These are phyloP conservation scores for Begonia peltatifolia DNA, from an alignment of 306 rosid species.

Conservation along the genomic window DNA sequence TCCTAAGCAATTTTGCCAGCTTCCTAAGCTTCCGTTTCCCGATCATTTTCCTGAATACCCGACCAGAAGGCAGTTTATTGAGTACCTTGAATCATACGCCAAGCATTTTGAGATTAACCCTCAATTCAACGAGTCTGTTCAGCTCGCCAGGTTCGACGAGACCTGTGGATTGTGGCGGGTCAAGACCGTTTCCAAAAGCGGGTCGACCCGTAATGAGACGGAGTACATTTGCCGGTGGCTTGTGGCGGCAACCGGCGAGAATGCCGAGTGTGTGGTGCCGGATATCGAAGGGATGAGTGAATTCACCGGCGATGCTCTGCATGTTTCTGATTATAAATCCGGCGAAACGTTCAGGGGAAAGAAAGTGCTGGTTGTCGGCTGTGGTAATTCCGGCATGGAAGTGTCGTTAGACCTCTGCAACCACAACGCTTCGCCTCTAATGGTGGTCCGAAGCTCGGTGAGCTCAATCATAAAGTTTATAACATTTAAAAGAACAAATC, in stretches of 20 bases:
- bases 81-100: conserved; percentile 63
- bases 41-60: conserved; percentile 75
- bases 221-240: conserved; percentile 85
- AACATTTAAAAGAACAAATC: background rate
- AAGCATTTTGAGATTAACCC: conserved; percentile 50
- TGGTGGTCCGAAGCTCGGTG: conserved; percentile 85
- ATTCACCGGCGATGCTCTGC: conserved; percentile 53
- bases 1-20: conserved; percentile 85
- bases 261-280: conserved; percentile 75
- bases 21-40: conserved; percentile 72
- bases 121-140: conserved; percentile 58
- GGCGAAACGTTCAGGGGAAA: conserved; percentile 62
- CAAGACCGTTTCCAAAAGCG: conserved; percentile 24
- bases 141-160: conserved; percentile 44
- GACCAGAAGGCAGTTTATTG: conserved; percentile 52
- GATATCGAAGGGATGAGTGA: conserved; percentile 52
- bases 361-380: conserved; percentile 82
- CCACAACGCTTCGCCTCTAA: conserved; percentile 62
- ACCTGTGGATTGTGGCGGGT: conserved; percentile 69
- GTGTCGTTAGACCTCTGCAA: conserved; percentile 79
- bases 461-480: conserved; percentile 5
- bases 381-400: conserved; percentile 98
- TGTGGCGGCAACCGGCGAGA: conserved; percentile 87
- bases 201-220: conserved; percentile 17
- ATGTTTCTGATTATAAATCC: conserved; percentile 67